Conservation (phyloP, 1,284 basidiomycete genomes). For the Sporisorium reilianum region DNA sequence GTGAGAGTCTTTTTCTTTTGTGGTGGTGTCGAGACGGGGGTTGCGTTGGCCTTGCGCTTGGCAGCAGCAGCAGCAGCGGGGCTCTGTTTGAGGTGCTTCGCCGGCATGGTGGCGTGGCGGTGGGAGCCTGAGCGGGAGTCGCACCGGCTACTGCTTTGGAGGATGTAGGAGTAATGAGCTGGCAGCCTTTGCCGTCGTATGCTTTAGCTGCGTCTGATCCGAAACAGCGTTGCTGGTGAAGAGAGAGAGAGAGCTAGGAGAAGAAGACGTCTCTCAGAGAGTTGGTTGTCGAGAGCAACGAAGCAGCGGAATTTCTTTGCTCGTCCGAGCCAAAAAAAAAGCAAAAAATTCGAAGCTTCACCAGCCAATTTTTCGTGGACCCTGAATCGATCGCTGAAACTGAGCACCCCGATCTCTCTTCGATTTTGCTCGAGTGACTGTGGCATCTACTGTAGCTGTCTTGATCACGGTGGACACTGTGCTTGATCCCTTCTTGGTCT, state of each 20-base stretch:
- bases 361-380: conserved; percentile 8
- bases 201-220: no score
- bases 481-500: no score
- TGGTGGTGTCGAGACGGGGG: conserved; percentile 17
- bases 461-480: no score
- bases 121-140: background rate
- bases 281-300: no score
- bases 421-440: no score
- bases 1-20: conserved; percentile 16
- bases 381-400: conserved; percentile 21
- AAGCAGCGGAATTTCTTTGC: background rate
- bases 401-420: no score
- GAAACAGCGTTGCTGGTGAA: no score
- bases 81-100: conserved; percentile 13
- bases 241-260: no score
- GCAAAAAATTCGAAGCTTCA: conserved; percentile 6
- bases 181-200: background rate
- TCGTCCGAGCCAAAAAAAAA: background rate
- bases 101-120: conserved; percentile 29
- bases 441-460: no score
- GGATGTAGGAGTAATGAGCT: background rate
- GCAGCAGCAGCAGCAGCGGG: conserved; percentile 18
- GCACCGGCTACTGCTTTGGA: background rate
- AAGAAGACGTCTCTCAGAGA: background rate
- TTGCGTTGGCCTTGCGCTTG: conserved; percentile 35